phyloP scores from a whole-genome alignment of 2,329 filamentous ascomycete species.

The Fusarium sp. region DNA sequence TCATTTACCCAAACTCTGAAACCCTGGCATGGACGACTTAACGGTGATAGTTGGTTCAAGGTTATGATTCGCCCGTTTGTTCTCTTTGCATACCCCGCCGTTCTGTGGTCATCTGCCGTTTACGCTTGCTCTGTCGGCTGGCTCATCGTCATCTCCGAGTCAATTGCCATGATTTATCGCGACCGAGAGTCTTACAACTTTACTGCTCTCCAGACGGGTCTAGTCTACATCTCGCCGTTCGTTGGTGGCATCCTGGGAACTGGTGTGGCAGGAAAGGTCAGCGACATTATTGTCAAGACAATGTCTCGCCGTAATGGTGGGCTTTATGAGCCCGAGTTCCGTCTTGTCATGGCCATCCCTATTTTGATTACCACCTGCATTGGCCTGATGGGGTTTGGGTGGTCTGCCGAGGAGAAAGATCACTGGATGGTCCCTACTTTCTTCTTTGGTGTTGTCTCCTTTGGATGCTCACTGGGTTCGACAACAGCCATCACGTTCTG shows the following conservation, averaged over 20 bases:
- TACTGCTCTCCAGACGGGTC: constrained; percentile 79
- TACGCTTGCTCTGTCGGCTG: constrained; percentile 92
- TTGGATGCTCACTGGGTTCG: constrained; percentile 89
- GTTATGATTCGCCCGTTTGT: constrained; percentile 85
- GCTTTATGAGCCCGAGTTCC: constrained; percentile 93
- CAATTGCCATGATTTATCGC: constrained; percentile 83
- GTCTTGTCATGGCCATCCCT: constrained; percentile 86
- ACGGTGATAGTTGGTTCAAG: constrained; percentile 81
- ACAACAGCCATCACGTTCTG: constrained; percentile 95
- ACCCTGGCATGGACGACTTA: constrained; percentile 82
- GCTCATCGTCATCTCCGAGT: constrained; percentile 95
- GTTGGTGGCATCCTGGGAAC: constrained; percentile 91
- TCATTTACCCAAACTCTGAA: constrained; percentile 80
- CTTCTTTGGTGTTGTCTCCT: constrained; percentile 92
- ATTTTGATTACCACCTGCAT: constrained; percentile 81
- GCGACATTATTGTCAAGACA: constrained; percentile 82
- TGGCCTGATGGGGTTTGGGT: constrained; percentile 96
- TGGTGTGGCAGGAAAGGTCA: constrained; percentile 87
- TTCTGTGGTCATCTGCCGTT: constrained; percentile 87
- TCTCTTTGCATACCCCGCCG: constrained; percentile 85
- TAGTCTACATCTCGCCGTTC: constrained; percentile 92
- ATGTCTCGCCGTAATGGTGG: constrained; percentile 91
- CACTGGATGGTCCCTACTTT: constrained; percentile 91
- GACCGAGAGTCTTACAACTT: constrained; percentile 80
- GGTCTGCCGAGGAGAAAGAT: constrained; percentile 81